These are phyloP conservation scores for Stagonosporopsis chrysanthemi DNA, from an alignment of 2,329 filamentous ascomycete genomes.

Conservation along the genomic window DNA sequence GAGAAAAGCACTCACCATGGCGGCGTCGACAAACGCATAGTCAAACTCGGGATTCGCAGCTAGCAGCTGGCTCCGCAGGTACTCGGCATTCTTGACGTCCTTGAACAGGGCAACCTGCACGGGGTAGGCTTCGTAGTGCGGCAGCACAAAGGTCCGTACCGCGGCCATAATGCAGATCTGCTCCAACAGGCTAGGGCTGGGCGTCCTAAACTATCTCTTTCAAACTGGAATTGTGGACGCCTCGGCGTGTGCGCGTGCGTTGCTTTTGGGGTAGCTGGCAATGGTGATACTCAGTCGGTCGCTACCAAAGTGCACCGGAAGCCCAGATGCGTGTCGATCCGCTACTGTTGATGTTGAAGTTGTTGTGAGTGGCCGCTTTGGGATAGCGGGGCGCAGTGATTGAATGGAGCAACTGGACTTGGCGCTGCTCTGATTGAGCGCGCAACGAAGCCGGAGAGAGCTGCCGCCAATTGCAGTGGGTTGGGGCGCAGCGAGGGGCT, in stretches of 20 bases:
- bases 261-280: too few species aligned
- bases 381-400: slow-evolving; percentile 23
- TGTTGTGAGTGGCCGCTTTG: slow-evolving; percentile 20
- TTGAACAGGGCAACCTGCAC: slow-evolving; percentile 79
- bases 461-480: slow-evolving; percentile 8
- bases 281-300: neutral
- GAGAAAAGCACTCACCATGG: slow-evolving; percentile 62
- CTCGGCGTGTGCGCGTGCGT: too few species aligned
- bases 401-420: slow-evolving; percentile 1
- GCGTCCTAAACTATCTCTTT: slow-evolving; percentile 4
- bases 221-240: neutral
- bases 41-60: slow-evolving; percentile 84
- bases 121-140: slow-evolving; percentile 75
- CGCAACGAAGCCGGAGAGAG: slow-evolving; percentile 2
- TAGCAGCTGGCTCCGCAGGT: slow-evolving; percentile 84
- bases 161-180: slow-evolving; percentile 18
- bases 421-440: neutral
- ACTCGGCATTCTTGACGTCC: slow-evolving; percentile 77
- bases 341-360: neutral
- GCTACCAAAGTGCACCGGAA: neutral
- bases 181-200: neutral
- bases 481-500: neutral
- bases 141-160: slow-evolving; percentile 73
- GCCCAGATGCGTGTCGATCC: slow-evolving; percentile 2
- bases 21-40: slow-evolving; percentile 92